Evolutionary conservation across 441 rosid species (phyloP).

Genomic region (Corymbia calophylla): DNA sequence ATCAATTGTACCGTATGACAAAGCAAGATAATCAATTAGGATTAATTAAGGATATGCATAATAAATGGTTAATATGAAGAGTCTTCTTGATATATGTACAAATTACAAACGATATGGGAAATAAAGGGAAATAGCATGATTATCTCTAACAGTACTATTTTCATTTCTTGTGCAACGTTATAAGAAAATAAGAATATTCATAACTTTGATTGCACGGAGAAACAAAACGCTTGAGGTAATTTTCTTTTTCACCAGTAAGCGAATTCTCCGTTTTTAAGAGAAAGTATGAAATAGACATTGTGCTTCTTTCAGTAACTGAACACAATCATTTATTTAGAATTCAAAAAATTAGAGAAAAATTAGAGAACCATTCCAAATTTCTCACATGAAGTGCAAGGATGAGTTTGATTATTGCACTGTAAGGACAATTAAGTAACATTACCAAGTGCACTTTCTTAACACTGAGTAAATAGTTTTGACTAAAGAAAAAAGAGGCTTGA

Average conservation of each 20-base stretch:
- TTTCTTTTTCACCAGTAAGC: neutral
- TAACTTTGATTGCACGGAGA: neutral
- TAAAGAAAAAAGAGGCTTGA: too few relatives aligned
- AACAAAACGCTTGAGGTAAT: neutral
- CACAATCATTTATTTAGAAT: neutral
- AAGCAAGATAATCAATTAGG: neutral
- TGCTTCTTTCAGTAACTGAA: neutral
- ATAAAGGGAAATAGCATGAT: neutral
- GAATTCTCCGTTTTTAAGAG: neutral
- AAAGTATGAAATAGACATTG: neutral
- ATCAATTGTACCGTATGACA: rapidly evolving
- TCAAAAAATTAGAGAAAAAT: neutral
- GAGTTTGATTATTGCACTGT: neutral
- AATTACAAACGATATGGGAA: too few relatives aligned
- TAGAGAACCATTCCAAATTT: neutral
- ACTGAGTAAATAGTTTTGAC: neutral
- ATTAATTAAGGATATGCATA: neutral
- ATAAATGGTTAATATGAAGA: rapidly evolving
- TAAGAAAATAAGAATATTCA: neutral
- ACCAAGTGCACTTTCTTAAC: neutral
- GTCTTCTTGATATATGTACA: too few relatives aligned
- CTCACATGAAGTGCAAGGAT: neutral
- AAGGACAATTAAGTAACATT: neutral
- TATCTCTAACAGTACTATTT: neutral
- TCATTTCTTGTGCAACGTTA: neutral